These are phyloP conservation scores for Penstemon davidsonii DNA, from an alignment of 257 asterid species.

Conservation along the genomic window DNA sequence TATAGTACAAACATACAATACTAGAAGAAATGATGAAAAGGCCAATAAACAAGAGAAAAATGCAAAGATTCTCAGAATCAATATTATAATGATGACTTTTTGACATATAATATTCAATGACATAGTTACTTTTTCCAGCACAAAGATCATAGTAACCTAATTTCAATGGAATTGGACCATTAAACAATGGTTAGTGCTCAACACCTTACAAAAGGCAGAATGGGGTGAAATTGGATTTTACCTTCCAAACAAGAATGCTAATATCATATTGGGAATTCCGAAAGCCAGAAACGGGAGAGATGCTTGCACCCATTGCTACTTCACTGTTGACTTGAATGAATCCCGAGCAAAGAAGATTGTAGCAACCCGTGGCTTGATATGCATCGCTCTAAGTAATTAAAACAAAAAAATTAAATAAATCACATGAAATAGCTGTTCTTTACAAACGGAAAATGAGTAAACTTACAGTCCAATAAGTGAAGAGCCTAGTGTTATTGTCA, in stretches of 20 bases:
- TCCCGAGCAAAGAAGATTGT: slow-evolving; percentile 88
- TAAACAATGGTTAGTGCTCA: slow-evolving; percentile 25
- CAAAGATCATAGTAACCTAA: slow-evolving; percentile 19
- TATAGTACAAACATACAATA: slow-evolving; percentile 17
- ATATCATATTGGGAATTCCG: slow-evolving; percentile 77
- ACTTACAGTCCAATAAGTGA: slow-evolving; percentile 88
- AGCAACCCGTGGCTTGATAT: slow-evolving; percentile 96
- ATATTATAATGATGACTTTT: slow-evolving; percentile 29
- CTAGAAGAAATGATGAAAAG: slow-evolving; percentile 21
- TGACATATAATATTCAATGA: slow-evolving; percentile 21
- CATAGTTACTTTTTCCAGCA: slow-evolving; percentile 24
- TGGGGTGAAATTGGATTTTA: slow-evolving; percentile 43
- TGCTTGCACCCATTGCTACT: slow-evolving; percentile 97
- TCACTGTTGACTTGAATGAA: slow-evolving; percentile 85
- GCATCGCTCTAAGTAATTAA: slow-evolving; percentile 74
- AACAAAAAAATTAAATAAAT: neutral
- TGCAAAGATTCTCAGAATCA: slow-evolving; percentile 45
- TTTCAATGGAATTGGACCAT: slow-evolving; percentile 1
- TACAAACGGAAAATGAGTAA: slow-evolving; percentile 6
- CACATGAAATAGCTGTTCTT: neutral
- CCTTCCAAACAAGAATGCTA: slow-evolving; percentile 91
- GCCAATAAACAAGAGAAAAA: slow-evolving; percentile 26
- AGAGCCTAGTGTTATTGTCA: slow-evolving; percentile 79
- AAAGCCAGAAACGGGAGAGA: slow-evolving; percentile 75
- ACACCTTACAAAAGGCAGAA: slow-evolving; percentile 22